Base-by-base conservation (phyloP, 2,329 filamentous ascomycete genomes). In the Neopestalotiopsis sp. region DNA sequence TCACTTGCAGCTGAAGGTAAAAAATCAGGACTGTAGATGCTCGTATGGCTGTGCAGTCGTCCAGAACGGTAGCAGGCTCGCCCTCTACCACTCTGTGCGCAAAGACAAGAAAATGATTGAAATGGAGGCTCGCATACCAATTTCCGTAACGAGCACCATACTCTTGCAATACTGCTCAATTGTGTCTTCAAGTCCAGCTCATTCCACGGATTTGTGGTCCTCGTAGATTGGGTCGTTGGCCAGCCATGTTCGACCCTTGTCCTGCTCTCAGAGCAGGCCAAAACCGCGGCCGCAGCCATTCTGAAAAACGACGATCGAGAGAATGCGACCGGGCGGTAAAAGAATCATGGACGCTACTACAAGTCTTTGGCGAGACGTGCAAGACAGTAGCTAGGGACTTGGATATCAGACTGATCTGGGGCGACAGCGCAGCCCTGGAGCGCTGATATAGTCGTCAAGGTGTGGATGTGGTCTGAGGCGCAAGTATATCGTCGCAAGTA, bases 261-360 rank as follows among this genome's bases (percentile, higher is more conserved):
- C 81, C 79, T 83, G 79, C 76, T 78, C 77, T 78, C 81, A 79
- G 77, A 81, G 73, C 79, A 80, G 71, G 78, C 77, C 79, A 83
- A 76, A 80, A 87, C 81, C 74, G 82, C 81, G 81, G 82, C 82
- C 78, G 85, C 80, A 79, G 87, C 86, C 87, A 89, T 89, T 78
- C 76, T 86, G 84, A 79, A 79, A 82, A 79, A 81, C 79, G 75
- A 79, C 81, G 78, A 81, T 85, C 79, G 79, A 83, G 74, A 77
- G 76, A 75, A 81, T 76, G 78, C 78, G 76, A 74, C 73, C 73
- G 73, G 79, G 75, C 79, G 79, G 81, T 79, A 82, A 78, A 86
- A 83, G 78, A 86, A 82, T 83, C 87, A 89, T 89, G 85, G 84
- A 84, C 82, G 82, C 84, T 82, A 74, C 84, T 82, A 74, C 68